Evolutionary conservation across 805 yeast species (phyloP).

Genomic region (Pachysolen tannophilus): DNA sequence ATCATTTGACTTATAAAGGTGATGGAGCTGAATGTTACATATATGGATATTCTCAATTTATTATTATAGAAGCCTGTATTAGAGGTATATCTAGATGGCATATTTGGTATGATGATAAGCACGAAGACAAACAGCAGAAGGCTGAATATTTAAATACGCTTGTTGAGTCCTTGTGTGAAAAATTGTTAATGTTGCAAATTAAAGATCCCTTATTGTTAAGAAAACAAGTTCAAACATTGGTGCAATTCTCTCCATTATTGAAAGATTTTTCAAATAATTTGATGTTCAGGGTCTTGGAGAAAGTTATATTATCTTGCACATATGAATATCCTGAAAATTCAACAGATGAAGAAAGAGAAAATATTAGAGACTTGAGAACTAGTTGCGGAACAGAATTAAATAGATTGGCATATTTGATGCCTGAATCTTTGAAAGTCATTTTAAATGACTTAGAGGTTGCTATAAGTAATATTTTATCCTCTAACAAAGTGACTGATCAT

Average conservation of each 20-base stretch:
- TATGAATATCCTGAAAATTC: slow-evolving; percentile 63
- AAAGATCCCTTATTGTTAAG: slow-evolving; percentile 76
- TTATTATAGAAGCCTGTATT: slow-evolving; percentile 80
- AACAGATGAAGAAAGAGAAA: slow-evolving; percentile 68
- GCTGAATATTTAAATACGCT: slow-evolving; percentile 43
- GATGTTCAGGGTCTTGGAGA: slow-evolving; percentile 80
- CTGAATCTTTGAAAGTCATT: slow-evolving; percentile 77
- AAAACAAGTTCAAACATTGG: slow-evolving; percentile 84
- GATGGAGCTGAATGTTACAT: slow-evolving; percentile 61
- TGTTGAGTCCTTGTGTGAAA: slow-evolving; percentile 65
- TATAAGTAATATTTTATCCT: slow-evolving; percentile 58
- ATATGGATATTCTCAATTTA: slow-evolving; percentile 74
- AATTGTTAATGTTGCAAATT: slow-evolving; percentile 64
- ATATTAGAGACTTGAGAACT: slow-evolving; percentile 79
- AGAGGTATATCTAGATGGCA: slow-evolving; percentile 95
- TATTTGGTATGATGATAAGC: slow-evolving; percentile 69
- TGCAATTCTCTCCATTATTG: slow-evolving; percentile 86
- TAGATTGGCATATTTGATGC: slow-evolving; percentile 90
- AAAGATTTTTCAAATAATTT: slow-evolving; percentile 60
- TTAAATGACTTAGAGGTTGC: slow-evolving; percentile 78
- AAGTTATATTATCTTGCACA: slow-evolving; percentile 76
- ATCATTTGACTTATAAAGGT: slow-evolving; percentile 45
- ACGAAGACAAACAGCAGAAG: slow-evolving; percentile 42
- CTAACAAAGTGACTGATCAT: slow-evolving; percentile 72
- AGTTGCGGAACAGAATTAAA: slow-evolving; percentile 93